Evolutionary conservation across 108 stramenopile genomes (phyloP).

Genomic region (Cylindrotheca closterium): DNA sequence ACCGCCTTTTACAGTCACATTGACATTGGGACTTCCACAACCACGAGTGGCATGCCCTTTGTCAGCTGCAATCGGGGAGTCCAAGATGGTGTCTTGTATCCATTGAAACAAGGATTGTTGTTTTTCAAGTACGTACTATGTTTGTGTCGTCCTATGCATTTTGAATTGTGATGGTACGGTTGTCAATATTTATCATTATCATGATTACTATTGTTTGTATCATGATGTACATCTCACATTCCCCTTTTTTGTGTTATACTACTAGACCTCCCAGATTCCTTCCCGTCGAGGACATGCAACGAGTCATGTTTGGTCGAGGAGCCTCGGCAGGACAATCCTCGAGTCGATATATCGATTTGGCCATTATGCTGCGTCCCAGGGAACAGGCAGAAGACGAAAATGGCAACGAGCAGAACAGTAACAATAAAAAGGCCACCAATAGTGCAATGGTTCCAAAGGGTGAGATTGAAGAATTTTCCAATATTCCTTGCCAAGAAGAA

Average conservation of each 20-base stretch:
- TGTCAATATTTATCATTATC: neutral
- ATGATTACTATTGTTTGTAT: neutral
- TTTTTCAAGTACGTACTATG: slow-evolving; percentile 64
- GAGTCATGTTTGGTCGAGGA: slow-evolving; percentile 79
- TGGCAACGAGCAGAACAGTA: slow-evolving; percentile 3
- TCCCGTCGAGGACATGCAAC: slow-evolving; percentile 45
- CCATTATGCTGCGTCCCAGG: slow-evolving; percentile 8
- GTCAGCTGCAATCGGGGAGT: slow-evolving; percentile 75
- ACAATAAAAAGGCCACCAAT: slow-evolving; percentile 13
- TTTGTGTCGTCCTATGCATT: neutral
- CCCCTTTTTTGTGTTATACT: neutral
- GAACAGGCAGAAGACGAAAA: slow-evolving; percentile 1
- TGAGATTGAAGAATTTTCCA: slow-evolving; percentile 67
- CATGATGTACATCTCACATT: neutral
- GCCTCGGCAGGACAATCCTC: slow-evolving; percentile 25
- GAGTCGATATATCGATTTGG: slow-evolving; percentile 72
- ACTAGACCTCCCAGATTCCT: slow-evolving; percentile 67
- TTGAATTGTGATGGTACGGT: neutral
- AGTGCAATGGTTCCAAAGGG: slow-evolving; percentile 30
- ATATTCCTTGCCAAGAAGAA: slow-evolving; percentile 74
- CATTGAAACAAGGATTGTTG: slow-evolving; percentile 70
- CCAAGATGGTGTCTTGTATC: slow-evolving; percentile 76
- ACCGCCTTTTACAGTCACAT: slow-evolving; percentile 36
- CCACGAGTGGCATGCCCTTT: slow-evolving; percentile 75
- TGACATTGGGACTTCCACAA: slow-evolving; percentile 40